Conservation (phyloP, 208 protist genomes). For the Acanthamoeba polyphaga region DNA sequence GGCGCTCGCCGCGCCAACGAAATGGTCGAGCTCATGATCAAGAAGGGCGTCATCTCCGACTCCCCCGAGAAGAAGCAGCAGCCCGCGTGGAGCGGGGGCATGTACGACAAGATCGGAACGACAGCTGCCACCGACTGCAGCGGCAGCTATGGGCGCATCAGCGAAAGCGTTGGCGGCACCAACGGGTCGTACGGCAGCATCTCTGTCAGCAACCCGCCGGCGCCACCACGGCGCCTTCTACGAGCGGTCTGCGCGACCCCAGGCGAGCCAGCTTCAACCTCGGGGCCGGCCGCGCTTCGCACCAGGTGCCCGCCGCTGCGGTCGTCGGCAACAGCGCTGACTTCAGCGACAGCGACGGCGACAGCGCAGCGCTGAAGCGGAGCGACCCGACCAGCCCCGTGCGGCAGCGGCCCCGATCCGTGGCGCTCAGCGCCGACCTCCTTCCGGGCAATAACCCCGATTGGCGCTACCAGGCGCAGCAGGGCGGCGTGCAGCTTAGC, state of each 20-base stretch:
- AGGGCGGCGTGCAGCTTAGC: neutral
- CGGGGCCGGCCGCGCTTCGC: neutral
- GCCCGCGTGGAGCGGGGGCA: neutral
- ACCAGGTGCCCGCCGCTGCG: neutral
- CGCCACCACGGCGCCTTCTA: no score
- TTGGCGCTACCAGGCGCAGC: slow-evolving; percentile 1
- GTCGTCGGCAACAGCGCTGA: no score
- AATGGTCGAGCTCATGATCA: slow-evolving; percentile 14
- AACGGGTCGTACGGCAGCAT: neutral
- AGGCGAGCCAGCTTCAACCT: neutral
- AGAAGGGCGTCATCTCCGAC: slow-evolving; percentile 11
- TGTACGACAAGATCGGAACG: slow-evolving; percentile 2
- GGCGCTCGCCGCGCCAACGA: neutral
- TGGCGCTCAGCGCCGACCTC: neutral
- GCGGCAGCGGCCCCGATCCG: neutral
- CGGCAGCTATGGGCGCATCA: neutral
- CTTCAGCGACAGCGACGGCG: neutral
- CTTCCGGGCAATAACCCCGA: neutral
- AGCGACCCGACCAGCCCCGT: neutral
- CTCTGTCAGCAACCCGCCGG: neutral
- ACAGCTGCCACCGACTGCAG: neutral
- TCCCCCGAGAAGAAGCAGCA: neutral
- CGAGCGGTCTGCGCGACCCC: no score
- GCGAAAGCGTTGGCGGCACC: neutral
- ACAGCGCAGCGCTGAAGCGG: neutral